Percentiles rank a stretch among this genome's conserved stretches.
These are phyloP conservation scores for Chenopodium suecicum DNA, from an alignment of 148 eudicot genomes.

Conservation along the genomic window DNA sequence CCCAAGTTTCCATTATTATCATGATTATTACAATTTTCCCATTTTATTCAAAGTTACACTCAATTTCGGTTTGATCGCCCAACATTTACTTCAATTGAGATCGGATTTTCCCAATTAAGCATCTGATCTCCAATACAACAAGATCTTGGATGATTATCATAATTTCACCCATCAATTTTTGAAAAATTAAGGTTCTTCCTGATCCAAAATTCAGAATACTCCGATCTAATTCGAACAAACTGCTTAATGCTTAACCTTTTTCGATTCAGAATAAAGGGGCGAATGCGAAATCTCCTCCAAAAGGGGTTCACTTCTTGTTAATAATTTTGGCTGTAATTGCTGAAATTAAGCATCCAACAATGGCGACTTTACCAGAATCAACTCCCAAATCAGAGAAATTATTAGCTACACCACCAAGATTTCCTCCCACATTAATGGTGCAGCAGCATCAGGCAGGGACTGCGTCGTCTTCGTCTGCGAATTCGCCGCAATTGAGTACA, in stretches of 20 bases:
- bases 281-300: background rate
- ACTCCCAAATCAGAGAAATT: background rate
- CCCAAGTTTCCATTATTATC: background rate
- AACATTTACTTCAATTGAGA: background rate
- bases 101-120: background rate
- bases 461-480: background rate
- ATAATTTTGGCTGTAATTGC: background rate
- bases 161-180: background rate
- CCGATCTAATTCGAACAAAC: background rate
- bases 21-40: background rate
- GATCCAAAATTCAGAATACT: background rate
- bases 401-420: conserved; percentile 25
- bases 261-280: no score
- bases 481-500: conserved; percentile 67
- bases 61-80: background rate
- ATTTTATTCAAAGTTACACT: background rate
- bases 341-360: background rate
- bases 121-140: background rate
- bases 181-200: background rate
- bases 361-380: background rate
- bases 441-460: conserved; percentile 27
- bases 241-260: background rate
- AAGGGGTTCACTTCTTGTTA: background rate
- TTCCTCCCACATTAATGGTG: conserved; percentile 39
- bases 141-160: background rate